Conservation (phyloP, 306 rosid species). For the Morella rubra region DNA sequence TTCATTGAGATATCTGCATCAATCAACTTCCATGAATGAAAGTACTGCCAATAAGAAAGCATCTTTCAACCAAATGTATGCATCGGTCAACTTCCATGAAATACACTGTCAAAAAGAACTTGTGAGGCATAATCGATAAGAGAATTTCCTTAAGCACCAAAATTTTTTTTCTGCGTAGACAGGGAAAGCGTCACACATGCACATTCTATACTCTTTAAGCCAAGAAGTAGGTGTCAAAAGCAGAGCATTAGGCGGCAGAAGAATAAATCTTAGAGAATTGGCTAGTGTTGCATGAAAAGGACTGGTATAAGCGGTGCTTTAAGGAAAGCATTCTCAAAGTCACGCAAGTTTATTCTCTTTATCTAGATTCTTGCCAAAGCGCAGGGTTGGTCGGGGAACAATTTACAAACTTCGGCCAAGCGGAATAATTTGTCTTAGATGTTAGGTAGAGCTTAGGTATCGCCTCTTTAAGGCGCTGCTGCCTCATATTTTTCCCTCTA, state of each 20-base stretch:
- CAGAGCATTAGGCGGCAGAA: conserved; percentile 34
- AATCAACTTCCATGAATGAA: conserved; percentile 19
- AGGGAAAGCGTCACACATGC: conserved; percentile 30
- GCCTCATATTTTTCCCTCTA: conserved; percentile 3
- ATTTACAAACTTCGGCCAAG: conserved; percentile 32
- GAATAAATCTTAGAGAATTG: conserved; percentile 33
- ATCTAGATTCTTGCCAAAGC: conserved; percentile 27
- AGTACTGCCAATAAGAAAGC: too few species aligned
- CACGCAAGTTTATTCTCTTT: conserved; percentile 27
- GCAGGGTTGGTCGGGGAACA: conserved; percentile 33
- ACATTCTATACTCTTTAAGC: conserved; percentile 22
- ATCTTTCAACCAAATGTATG: background rate
- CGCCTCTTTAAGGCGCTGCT: conserved; percentile 8
- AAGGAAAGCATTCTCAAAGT: conserved; percentile 34
- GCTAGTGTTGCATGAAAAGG: conserved; percentile 23
- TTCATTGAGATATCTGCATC: background rate
- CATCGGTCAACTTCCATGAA: conserved; percentile 24
- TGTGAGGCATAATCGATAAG: conserved; percentile 36
- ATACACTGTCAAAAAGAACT: conserved; percentile 30
- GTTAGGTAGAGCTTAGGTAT: conserved; percentile 10
- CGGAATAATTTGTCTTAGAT: conserved; percentile 20
- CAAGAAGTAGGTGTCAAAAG: conserved; percentile 23
- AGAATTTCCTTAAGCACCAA: conserved; percentile 14
- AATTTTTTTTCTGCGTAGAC: conserved; percentile 22
- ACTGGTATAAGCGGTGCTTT: conserved; percentile 30